Percentiles rank a stretch among this genome's conserved stretches.
Evolutionary conservation across 1,139 yeast genomes (phyloP).

Genomic region (Pichia sp.): DNA sequence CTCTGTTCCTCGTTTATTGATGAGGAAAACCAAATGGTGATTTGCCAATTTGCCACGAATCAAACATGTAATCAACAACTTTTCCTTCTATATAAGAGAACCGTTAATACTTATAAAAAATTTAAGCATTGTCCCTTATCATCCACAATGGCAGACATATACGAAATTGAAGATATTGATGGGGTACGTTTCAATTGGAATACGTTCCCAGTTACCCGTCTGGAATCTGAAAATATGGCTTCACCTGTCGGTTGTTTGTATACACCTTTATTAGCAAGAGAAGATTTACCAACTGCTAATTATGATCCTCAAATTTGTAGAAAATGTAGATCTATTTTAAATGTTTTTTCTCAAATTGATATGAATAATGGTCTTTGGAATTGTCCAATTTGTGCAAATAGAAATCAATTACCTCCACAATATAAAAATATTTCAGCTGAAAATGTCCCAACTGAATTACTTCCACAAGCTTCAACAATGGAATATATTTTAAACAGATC

Average conservation of each 20-base stretch:
- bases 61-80: neutral
- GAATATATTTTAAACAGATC: constrained; percentile 79
- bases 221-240: constrained; percentile 87
- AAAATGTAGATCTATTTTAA: constrained; percentile 79
- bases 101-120: too few relatives aligned
- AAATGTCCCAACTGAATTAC: constrained; percentile 81
- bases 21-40: too few relatives aligned
- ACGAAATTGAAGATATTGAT: constrained; percentile 33
- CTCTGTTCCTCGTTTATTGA: too few relatives aligned
- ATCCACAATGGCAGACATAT: constrained; percentile 28
- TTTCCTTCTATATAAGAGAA: too few relatives aligned
- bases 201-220: constrained; percentile 73
- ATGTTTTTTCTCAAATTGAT: constrained; percentile 85
- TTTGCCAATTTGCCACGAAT: constrained; percentile 2
- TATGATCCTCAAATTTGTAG: constrained; percentile 91
- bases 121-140: too few relatives aligned
- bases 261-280: constrained; percentile 81
- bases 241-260: constrained; percentile 93
- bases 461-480: constrained; percentile 72
- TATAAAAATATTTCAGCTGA: constrained; percentile 81
- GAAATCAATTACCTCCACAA: constrained; percentile 87
- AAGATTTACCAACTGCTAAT: constrained; percentile 72
- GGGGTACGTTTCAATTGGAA: constrained; percentile 53
- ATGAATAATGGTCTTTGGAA: constrained; percentile 79
- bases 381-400: constrained; percentile 78